Evolutionary conservation across 2,329 filamentous ascomycete genomes (phyloP), one percentile per base, ranked within the genome.

Genomic region (Fusarium staphyleae): DNA sequence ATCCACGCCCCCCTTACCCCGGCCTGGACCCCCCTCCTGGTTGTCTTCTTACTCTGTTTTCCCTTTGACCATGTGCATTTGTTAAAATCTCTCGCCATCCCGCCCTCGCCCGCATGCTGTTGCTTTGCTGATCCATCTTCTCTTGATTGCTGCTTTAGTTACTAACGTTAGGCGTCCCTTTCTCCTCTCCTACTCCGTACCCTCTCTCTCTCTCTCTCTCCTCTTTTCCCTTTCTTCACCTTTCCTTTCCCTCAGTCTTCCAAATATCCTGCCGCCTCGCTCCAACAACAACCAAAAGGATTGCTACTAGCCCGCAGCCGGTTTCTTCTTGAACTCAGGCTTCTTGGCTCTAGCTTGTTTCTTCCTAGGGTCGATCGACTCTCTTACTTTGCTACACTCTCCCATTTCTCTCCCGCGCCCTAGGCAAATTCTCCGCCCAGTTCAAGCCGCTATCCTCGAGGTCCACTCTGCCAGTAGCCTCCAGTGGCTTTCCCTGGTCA

Each of bases 71-170:
- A 45, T 44, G 57, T 52, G 46, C 40, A 58, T 50, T 49, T 26
- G 52, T 61, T 58, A 60, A 60, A 60, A 60, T 58, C 57, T 61
- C 57, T 60, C 57, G 57, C 40, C 57, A 57, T 60, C 48, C 57
- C 57, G 57, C 57, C 57, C 54, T 58, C 30, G 36, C 48, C 60
- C 52, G 48, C 57, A 57, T 32, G 16, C 13, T 54, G 37, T 43
- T 54, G 51, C 52, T 42, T 48, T 26, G 48, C 45, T 57, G 36
- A 41, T 47, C 44, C 52, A 49, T 48, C 24, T 55, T 54, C 30
- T 54, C 42, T 61, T 61, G 48, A 44, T 52, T 44, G 30, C 54
- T 61, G 57, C 52, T 34, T 41, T 57, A 41, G n/a, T n/a, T n/a
- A n/a, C n/a, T n/a, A n/a, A n/a, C n/a, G n/a, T 42, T 41, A 49